Evolutionary conservation across 2,329 filamentous ascomycete genomes (phyloP).

Genomic region (Emmonsiellopsis sp.): DNA sequence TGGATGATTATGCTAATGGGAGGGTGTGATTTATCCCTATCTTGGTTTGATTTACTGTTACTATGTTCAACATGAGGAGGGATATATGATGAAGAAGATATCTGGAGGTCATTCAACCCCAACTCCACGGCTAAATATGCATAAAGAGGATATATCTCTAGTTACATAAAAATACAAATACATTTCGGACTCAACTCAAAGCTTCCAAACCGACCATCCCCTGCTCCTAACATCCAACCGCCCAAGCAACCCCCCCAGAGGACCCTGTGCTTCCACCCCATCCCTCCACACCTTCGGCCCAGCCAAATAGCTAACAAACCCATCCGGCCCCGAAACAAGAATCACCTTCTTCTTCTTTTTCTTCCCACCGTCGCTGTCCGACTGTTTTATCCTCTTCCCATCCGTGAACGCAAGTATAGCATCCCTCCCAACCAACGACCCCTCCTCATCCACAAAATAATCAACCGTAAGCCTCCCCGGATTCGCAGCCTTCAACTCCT

Average conservation of each 20-base stretch:
- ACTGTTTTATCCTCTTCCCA: not conserved
- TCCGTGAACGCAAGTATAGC: slow-evolving; percentile 36
- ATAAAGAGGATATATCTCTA: not conserved
- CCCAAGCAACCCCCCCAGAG: slow-evolving; percentile 59
- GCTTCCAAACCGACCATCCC: slow-evolving; percentile 49
- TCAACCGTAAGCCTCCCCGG: slow-evolving; percentile 53
- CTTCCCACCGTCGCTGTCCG: slow-evolving; percentile 10
- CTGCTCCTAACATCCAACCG: slow-evolving; percentile 46
- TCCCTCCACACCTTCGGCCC: slow-evolving; percentile 68
- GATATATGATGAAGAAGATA: not conserved
- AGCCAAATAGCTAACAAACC: slow-evolving; percentile 73
- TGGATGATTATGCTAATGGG: slow-evolving; percentile 45
- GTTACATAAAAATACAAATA: not conserved
- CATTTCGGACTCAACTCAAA: slow-evolving; percentile 31
- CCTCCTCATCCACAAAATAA: slow-evolving; percentile 77
- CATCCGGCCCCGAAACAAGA: slow-evolving; percentile 84
- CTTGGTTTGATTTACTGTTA: no score
- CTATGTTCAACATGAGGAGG: not conserved
- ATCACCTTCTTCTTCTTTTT: slow-evolving; percentile 42
- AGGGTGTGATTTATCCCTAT: not conserved
- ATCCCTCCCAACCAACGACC: slow-evolving; percentile 51
- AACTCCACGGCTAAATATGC: no score
- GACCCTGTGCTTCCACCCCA: slow-evolving; percentile 66
- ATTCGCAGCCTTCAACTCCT: slow-evolving; percentile 51
- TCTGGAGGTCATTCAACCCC: not conserved